A percentile compares a stretch with the other conserved stretches of the same genome.
Conservation (phyloP, 495 filamentous ascomycete genomes). For the Jackrogersella minutella region DNA sequence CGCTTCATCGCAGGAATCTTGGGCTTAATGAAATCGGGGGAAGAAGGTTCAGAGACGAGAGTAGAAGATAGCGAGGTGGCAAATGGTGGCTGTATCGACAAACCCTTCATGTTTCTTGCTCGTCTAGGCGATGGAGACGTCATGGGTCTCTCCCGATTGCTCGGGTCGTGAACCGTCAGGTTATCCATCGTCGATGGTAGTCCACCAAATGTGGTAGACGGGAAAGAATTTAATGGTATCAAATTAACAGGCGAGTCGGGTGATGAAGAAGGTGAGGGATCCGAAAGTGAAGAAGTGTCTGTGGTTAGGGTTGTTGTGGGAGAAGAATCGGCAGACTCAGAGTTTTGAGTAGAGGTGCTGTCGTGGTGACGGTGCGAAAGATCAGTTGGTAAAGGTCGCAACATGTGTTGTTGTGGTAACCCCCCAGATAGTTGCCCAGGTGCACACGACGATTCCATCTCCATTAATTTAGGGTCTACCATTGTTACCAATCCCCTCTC, state of each 20-base stretch:
- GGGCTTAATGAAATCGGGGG: slow-evolving; percentile 81
- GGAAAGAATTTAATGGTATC: slow-evolving; percentile 65
- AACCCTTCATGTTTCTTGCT: slow-evolving; percentile 89
- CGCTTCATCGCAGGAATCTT: slow-evolving; percentile 71
- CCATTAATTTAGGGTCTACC: slow-evolving; percentile 55
- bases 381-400: slow-evolving; percentile 51
- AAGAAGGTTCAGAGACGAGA: slow-evolving; percentile 75
- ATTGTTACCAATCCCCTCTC: slow-evolving; percentile 54
- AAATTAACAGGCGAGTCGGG: slow-evolving; percentile 82
- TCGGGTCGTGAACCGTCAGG: slow-evolving; percentile 51
- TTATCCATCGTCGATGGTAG: slow-evolving; percentile 54
- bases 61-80: slow-evolving; percentile 52
- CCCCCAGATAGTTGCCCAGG: slow-evolving; percentile 26
- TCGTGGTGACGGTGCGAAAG: slow-evolving; percentile 64
- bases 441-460: slow-evolving; percentile 47
- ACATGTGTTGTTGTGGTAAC: slow-evolving; percentile 42
- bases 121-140: slow-evolving; percentile 77
- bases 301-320: slow-evolving; percentile 93
- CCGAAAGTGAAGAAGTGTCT: slow-evolving; percentile 86
- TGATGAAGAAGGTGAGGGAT: slow-evolving; percentile 89
- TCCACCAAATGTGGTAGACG: slow-evolving; percentile 55
- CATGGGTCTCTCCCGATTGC: slow-evolving; percentile 58
- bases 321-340: slow-evolving; percentile 90
- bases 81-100: slow-evolving; percentile 84
- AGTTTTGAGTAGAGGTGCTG: slow-evolving; percentile 79